A percentile compares a stretch with the other conserved stretches of the same genome.
Evolutionary conservation across 192 early-diverging fungal genomes (phyloP).

Genomic region (Radiomyces spectabilis): DNA sequence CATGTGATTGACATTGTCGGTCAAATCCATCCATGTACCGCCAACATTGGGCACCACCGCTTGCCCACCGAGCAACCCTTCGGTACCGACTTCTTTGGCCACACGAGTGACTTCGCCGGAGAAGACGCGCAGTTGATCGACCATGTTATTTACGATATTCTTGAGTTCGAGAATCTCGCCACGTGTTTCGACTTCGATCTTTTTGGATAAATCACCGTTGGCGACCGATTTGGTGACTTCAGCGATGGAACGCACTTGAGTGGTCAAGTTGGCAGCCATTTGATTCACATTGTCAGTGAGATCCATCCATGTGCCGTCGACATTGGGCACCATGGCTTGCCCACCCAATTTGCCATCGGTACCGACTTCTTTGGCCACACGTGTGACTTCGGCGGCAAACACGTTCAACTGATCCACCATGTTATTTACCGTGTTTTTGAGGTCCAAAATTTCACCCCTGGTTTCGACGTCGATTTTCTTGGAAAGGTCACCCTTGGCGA

Average conservation of each 20-base stretch:
- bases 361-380: constrained; percentile 56
- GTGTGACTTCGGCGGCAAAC: constrained; percentile 31
- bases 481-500: constrained; percentile 57
- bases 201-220: constrained; percentile 52
- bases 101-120: constrained; percentile 57
- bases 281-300: constrained; percentile 65
- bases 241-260: constrained; percentile 63
- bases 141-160: constrained; percentile 62
- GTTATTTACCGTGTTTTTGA: constrained; percentile 57
- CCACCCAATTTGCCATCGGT: constrained; percentile 64
- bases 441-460: constrained; percentile 55
- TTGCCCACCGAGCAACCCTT: constrained; percentile 49
- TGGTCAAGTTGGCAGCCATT: constrained; percentile 63
- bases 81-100: constrained; percentile 53
- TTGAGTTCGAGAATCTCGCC: constrained; percentile 66
- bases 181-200: constrained; percentile 50
- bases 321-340: constrained; percentile 48
- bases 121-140: constrained; percentile 53
- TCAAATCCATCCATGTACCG: constrained; percentile 55
- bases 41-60: constrained; percentile 40
- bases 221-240: constrained; percentile 59
- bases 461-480: constrained; percentile 52
- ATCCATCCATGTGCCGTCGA: constrained; percentile 57
- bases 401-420: constrained; percentile 54
- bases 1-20: constrained; percentile 57